Evolutionary conservation across 805 yeast genomes (phyloP).

Genomic region (Yamadazyma endophytica): DNA sequence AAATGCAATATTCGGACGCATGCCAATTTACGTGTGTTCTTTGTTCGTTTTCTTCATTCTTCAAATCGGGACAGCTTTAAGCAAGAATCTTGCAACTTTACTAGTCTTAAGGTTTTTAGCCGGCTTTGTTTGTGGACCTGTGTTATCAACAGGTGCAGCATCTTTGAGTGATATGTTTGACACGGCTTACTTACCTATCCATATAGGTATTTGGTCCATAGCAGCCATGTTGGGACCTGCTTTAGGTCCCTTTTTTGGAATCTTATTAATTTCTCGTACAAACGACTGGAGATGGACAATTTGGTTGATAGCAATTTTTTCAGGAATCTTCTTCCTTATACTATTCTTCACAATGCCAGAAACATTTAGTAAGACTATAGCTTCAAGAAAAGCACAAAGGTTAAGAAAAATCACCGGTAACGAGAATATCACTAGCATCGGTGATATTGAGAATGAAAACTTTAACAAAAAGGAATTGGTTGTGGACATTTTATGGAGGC

Average conservation of each 20-base stretch:
- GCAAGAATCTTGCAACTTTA: constrained; percentile 47
- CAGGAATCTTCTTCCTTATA: constrained; percentile 33
- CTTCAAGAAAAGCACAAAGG: constrained; percentile 45
- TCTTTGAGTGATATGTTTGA: constrained; percentile 47
- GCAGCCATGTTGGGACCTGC: constrained; percentile 55
- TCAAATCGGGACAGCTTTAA: constrained; percentile 56
- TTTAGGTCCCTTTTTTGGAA: constrained; percentile 55
- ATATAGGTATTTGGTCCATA: constrained; percentile 49
- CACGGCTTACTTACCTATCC: constrained; percentile 40
- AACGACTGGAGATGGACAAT: constrained; percentile 59
- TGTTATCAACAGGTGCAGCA: constrained; percentile 58
- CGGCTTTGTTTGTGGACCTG: constrained; percentile 55
- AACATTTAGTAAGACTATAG: constrained; percentile 40
- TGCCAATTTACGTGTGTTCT: constrained; percentile 45
- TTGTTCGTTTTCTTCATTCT: constrained; percentile 46
- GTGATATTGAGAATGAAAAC: constrained; percentile 28
- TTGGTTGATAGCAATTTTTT: constrained; percentile 45
- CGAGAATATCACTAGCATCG: constrained; percentile 37
- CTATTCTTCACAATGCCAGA: constrained; percentile 45
- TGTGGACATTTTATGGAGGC: constrained; percentile 44
- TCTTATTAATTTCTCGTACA: constrained; percentile 43
- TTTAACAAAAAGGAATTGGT: constrained; percentile 15
- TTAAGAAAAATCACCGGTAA: constrained; percentile 49
- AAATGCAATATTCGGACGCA: constrained; percentile 51
- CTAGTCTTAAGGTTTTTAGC: constrained; percentile 48